Evolutionary conservation across 352 stramenopile species (phyloP), one percentile per base, ranked within the genome.

Genomic region (Globisporangium barbulae): DNA sequence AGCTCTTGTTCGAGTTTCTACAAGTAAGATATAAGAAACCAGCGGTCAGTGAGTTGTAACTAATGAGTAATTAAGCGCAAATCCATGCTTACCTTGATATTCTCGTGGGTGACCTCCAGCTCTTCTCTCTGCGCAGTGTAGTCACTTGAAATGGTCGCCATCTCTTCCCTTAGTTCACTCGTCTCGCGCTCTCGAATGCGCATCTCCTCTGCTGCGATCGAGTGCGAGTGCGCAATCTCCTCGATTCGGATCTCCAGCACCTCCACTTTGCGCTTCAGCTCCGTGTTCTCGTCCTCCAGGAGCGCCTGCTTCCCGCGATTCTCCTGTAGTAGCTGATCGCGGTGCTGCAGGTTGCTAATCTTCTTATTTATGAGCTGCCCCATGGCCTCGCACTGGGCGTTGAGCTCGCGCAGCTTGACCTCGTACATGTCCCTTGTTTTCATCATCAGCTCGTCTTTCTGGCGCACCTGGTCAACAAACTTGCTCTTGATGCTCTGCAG

Each of bases 351-450:
- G 30, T 77, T 70, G 41, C 64, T 76, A 30, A 85, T 78, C 44
- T 90, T 88, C 55, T 93, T 90, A 71, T 85, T 91, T 76, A 91
- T 84, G 17, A 89, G 75, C 59, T 90, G 81, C 4, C 75, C 75
- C 69, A 92, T 80, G 30, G 68, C 79, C 61, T 92, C 83, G 53
- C 81, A 91, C 42, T 93, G 81, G 31, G 72, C 69, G 47, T 71
- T 88, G 1, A 89, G 64, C 59, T 90, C 75, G 21, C 72, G 72
- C 3, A 94, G 53, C 53, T 93, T 90, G 8, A 53, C 65, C 61
- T 94, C 83, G 57, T 91, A 93, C 35, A 72, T 59, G 1, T 91
- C 80, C 37, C 71, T 69, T 19, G 75, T 82, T 73, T 88, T 85
- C 37, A 71, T 64, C 9, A 81, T 52, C 12, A 72, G 17, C 19